phyloP scores from a whole-genome alignment of 2,329 filamentous ascomycete species.

The Trichoderma arundinaceum region DNA sequence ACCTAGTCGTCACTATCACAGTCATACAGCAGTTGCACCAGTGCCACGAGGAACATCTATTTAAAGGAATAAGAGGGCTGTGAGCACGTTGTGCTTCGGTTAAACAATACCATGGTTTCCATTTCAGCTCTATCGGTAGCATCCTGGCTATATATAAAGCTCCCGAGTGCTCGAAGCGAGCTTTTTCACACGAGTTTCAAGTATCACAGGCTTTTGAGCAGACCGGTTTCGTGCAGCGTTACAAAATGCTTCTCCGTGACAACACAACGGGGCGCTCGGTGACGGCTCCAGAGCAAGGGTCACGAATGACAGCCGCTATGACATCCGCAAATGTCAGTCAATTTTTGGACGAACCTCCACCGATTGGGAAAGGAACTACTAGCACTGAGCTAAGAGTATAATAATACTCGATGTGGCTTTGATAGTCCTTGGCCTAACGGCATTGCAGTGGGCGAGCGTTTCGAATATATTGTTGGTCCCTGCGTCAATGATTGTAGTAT shows the following conservation, averaged over 20 bases:
- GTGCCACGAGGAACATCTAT: neutral
- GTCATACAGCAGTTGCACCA: conserved; percentile 1
- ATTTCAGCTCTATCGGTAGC: conserved; percentile 7
- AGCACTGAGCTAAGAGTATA: neutral
- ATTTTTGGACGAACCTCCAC: neutral
- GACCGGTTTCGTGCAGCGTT: neutral
- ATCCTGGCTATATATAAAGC: neutral
- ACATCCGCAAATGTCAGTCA: neutral
- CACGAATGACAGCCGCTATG: conserved; percentile 3
- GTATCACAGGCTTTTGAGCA: neutral
- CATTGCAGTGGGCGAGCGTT: conserved; percentile 1
- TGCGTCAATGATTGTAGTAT: neutral
- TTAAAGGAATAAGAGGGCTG: neutral
- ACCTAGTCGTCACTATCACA: conserved; percentile 7
- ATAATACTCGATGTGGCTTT: neutral
- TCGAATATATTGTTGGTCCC: conserved; percentile 9
- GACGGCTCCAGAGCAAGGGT: neutral
- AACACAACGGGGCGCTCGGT: neutral
- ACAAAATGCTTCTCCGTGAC: neutral
- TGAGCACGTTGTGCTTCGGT: neutral
- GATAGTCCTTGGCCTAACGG: neutral
- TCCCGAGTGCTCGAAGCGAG: neutral
- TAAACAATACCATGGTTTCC: neutral
- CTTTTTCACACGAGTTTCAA: neutral
- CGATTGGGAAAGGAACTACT: neutral